Base-by-base conservation (phyloP, 1,139 yeast genomes). In the Debaryomyces nepalensis region DNA sequence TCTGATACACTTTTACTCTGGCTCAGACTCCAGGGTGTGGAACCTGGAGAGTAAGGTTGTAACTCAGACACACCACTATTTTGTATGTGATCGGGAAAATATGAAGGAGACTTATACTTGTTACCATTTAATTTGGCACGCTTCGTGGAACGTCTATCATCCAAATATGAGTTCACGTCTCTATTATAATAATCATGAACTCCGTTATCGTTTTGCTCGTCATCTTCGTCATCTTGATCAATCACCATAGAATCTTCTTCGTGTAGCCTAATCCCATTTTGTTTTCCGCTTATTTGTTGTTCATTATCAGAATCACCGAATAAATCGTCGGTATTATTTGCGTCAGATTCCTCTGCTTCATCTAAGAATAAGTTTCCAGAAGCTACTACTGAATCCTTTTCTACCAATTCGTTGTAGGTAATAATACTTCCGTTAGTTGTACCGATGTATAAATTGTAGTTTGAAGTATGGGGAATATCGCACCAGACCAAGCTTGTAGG, bases 1-100 rank as follows among this genome's bases (percentile, higher is more conserved):
- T 48, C 44, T 9, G 50, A 50, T 41, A 33, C 42, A 10, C 48
- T 47, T 33, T 48, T 52, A 38, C 30, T 36, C 40, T 46, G 39
- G 11, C 59, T 59, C 39, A 75, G 68, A 27, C 66, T 69, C 82
- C 95, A 93, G 0, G 97, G 96, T 0, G 98, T 90, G 3, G 87
- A 79, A 1, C 98, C 98, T 1, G 90, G 88, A 4, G 84, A 83
- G 51, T 79, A 79, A 1, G 86, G 80, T 23, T 48, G 39, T 29
- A 55, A 46, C 35, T 45, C 43, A 7, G 22, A 19, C 8, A 22
- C 37, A 33, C 49, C 24, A 24, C 34, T 32, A 6, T 11, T 30
- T 12, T 40, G 46, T 15, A 33, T 29, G 12, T 16, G 34, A 22
- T 22, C 21, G 10, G 40, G 8, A 6, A 37, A 23, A 14, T 26